phyloP scores from a whole-genome alignment of 2,329 filamentous ascomycete genomes.

The Sclerotinia trifoliorum region DNA sequence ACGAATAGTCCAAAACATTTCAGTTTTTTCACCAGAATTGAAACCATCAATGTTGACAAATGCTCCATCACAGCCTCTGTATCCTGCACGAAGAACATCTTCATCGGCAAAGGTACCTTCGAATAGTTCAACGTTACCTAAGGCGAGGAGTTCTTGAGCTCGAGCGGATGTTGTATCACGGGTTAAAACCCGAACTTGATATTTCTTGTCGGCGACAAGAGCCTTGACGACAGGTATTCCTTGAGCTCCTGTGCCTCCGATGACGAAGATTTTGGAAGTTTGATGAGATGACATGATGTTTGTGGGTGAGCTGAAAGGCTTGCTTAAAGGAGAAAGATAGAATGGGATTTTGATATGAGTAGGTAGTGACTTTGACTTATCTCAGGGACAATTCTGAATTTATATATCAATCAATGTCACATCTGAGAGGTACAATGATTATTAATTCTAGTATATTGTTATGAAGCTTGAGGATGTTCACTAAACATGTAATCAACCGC shows the following conservation, averaged over 20 bases:
- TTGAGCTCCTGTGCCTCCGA: slow-evolving; percentile 54
- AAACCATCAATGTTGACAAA: slow-evolving; percentile 57
- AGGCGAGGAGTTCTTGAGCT: slow-evolving; percentile 45
- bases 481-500: neutral
- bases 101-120: slow-evolving; percentile 51
- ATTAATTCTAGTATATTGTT: neutral
- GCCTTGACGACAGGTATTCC: slow-evolving; percentile 49
- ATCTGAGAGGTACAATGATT: slow-evolving; percentile 22
- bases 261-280: slow-evolving; percentile 41
- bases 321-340: neutral
- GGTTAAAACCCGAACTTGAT: slow-evolving; percentile 49
- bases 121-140: slow-evolving; percentile 49
- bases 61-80: slow-evolving; percentile 48
- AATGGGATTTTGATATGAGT: neutral
- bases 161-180: slow-evolving; percentile 45
- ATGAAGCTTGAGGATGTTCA: neutral
- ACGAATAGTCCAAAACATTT: slow-evolving; percentile 50
- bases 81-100: slow-evolving; percentile 45
- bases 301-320: neutral
- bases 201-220: slow-evolving; percentile 45
- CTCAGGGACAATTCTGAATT: slow-evolving; percentile 53
- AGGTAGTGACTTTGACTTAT: neutral
- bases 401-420: slow-evolving; percentile 51
- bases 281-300: slow-evolving; percentile 22
- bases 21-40: slow-evolving; percentile 52